A percentile compares a stretch with the other conserved stretches of the same genome.
phyloP scores from a whole-genome alignment of 768 basidiomycete genomes.

The Tubosaeta sp. region DNA sequence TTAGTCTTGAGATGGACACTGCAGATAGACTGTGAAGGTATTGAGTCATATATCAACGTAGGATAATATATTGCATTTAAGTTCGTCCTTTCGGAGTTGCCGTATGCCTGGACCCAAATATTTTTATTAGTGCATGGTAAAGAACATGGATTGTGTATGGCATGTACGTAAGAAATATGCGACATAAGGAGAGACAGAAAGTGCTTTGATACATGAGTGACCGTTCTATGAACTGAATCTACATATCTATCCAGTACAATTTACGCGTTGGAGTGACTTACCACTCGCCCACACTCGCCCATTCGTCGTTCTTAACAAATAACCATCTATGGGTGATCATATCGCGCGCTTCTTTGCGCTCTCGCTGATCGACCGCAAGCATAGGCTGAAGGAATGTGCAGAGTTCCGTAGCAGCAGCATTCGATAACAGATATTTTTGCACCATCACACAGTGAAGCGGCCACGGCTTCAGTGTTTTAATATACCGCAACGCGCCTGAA shows the following conservation, averaged over 20 bases:
- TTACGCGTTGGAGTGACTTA: constrained; percentile 14
- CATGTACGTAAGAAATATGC: neutral
- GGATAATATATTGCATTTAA: too few species aligned
- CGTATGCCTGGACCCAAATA: too few species aligned
- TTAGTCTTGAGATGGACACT: neutral
- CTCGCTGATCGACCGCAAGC: constrained; percentile 65
- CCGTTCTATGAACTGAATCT: constrained; percentile 8
- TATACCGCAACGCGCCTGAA: constrained; percentile 66
- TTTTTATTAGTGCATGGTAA: neutral
- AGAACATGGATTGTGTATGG: neutral
- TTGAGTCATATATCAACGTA: too few species aligned
- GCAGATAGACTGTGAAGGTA: too few species aligned
- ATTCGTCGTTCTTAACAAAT: constrained; percentile 32
- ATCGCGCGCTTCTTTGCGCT: constrained; percentile 67
- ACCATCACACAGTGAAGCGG: constrained; percentile 79
- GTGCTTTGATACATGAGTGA: neutral
- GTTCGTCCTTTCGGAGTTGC: too few species aligned
- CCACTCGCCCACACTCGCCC: constrained; percentile 28
- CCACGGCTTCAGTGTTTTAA: constrained; percentile 73
- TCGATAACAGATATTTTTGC: constrained; percentile 80
- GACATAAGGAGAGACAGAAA: constrained; percentile 6
- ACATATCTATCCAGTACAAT: constrained; percentile 2
- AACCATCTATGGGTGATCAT: constrained; percentile 78
- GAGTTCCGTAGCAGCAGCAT: constrained; percentile 51
- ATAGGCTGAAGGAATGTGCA: constrained; percentile 73